A percentile compares a stretch with the other conserved stretches of the same genome.
Conservation (phyloP, 768 basidiomycete genomes). For the Rhizopogon vinicolor region DNA sequence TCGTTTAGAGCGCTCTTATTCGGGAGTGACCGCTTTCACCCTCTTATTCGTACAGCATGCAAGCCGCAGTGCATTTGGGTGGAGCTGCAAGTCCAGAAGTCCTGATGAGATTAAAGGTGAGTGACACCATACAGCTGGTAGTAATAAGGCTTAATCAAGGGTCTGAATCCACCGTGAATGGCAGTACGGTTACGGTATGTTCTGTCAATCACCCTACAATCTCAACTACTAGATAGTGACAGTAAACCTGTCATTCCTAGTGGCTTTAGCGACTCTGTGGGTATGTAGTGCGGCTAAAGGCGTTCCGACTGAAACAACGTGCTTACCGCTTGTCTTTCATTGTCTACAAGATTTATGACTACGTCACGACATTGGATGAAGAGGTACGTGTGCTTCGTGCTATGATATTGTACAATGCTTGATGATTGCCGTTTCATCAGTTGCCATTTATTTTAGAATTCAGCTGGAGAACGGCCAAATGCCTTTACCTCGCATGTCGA, state of each 20-base stretch:
- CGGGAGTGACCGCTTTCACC: background rate
- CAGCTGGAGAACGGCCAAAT: background rate
- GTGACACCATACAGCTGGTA: background rate
- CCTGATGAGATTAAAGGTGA: background rate
- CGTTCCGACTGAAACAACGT: background rate
- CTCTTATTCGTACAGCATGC: background rate
- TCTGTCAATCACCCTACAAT: background rate
- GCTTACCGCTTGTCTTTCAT: background rate
- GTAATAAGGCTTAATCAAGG: too few relatives aligned
- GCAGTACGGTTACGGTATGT: background rate
- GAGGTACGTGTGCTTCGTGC: background rate
- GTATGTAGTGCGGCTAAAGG: background rate
- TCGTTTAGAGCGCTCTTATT: background rate
- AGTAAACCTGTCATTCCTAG: background rate
- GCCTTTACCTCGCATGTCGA: constrained; percentile 8
- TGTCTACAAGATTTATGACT: background rate
- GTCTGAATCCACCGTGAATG: background rate
- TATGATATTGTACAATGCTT: background rate
- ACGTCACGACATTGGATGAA: constrained; percentile 1
- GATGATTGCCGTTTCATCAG: background rate
- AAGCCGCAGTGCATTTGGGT: background rate
- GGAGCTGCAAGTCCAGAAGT: background rate
- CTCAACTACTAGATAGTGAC: background rate
- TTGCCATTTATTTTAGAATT: background rate
- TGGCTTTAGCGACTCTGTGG: background rate